A percentile compares a stretch with the other conserved stretches of the same genome.
Evolutionary conservation across 2,329 filamentous ascomycete genomes (phyloP).

Genomic region (Aspergillus persii): DNA sequence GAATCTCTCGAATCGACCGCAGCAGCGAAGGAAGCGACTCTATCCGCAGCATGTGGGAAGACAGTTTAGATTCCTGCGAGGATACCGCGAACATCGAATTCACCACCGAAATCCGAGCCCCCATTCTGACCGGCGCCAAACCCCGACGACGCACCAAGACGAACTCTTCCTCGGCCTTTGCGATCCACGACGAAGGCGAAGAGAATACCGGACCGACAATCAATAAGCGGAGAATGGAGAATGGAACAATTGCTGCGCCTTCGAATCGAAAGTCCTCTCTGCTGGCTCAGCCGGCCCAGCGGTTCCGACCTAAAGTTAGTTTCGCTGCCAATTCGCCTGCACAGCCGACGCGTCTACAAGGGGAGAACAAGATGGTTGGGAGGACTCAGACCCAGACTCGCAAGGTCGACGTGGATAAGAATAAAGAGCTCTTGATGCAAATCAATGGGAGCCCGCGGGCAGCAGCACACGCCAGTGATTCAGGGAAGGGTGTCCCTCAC

Average conservation of each 20-base stretch:
- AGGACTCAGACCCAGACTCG: conserved; percentile 6
- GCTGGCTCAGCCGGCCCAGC: conserved; percentile 41
- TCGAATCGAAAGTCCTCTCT: conserved; percentile 32
- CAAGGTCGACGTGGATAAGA: conserved; percentile 12
- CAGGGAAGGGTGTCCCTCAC: conserved; percentile 33
- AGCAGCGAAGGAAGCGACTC: conserved; percentile 18
- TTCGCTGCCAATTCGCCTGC: conserved; percentile 21
- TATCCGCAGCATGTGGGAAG: conserved; percentile 26
- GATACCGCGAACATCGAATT: conserved; percentile 41
- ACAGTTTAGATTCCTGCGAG: conserved; percentile 27
- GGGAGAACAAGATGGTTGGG: background rate
- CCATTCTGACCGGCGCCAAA: conserved; percentile 28
- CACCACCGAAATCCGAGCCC: conserved; percentile 38
- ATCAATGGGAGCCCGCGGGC: conserved; percentile 7
- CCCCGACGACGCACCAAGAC: conserved; percentile 29
- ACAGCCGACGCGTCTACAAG: conserved; percentile 11
- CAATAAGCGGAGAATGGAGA: conserved; percentile 20
- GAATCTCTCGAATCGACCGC: conserved; percentile 17
- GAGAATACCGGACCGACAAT: conserved; percentile 10
- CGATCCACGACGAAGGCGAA: conserved; percentile 40
- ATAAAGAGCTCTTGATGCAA: conserved; percentile 16
- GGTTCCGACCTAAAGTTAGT: conserved; percentile 36
- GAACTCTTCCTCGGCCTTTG: conserved; percentile 25
- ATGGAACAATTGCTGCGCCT: conserved; percentile 7
- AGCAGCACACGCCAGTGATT: conserved; percentile 12